Conservation (phyloP, 73 alveolate species). For the Tetrahymena thermophila region DNA sequence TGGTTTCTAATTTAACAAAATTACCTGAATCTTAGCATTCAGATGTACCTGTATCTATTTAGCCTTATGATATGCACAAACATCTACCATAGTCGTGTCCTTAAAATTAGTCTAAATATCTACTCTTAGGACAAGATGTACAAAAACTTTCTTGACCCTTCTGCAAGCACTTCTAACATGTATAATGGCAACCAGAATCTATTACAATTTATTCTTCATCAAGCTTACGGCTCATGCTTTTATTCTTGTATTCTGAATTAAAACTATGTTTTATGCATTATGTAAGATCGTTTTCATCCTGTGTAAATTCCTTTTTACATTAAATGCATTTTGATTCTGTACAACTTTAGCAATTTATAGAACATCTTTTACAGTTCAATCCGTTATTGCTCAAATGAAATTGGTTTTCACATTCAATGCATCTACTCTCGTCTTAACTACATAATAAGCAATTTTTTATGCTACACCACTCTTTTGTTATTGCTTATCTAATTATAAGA, state of each 20-base stretch:
- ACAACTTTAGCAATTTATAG: background rate
- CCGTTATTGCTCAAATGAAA: background rate
- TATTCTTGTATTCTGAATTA: background rate
- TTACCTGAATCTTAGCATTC: background rate
- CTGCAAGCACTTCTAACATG: background rate
- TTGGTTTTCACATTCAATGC: background rate
- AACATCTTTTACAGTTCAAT: background rate
- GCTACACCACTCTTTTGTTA: background rate
- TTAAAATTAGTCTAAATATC: background rate
- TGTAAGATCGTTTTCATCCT: background rate
- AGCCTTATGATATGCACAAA: background rate
- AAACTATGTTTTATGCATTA: background rate
- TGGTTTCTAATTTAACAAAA: no score
- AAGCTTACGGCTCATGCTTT: background rate
- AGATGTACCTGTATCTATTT: background rate
- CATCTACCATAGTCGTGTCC: background rate
- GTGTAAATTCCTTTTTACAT: background rate
- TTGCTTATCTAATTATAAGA: no score
- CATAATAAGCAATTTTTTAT: background rate
- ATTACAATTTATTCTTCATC: background rate
- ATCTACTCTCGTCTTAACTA: background rate
- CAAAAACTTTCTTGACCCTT: background rate
- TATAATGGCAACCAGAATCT: background rate
- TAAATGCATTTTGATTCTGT: background rate
- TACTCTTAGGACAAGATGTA: background rate